A percentile compares a stretch with the other conserved stretches of the same genome.
These are phyloP conservation scores for Lodderomyces orthopsilosis DNA, from an alignment of 1,139 yeast species.

Conservation along the genomic window DNA sequence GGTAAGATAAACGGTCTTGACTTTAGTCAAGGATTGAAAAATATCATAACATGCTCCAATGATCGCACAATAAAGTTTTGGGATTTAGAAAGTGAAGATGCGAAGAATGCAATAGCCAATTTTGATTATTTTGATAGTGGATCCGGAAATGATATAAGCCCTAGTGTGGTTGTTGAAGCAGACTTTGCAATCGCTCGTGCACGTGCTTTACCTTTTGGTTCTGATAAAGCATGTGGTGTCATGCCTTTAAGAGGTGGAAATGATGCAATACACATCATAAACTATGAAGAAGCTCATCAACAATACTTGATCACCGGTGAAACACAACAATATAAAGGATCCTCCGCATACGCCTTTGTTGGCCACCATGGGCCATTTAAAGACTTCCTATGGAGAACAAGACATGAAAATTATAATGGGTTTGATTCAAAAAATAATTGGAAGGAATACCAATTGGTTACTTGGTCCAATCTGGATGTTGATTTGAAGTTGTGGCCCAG, in stretches of 20 bases:
- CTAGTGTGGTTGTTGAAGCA: slow-evolving; percentile 62
- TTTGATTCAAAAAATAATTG: slow-evolving; percentile 52
- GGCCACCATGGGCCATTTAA: slow-evolving; percentile 85
- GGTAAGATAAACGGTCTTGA: slow-evolving; percentile 89
- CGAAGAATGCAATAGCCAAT: slow-evolving; percentile 16
- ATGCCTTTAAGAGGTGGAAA: slow-evolving; percentile 90
- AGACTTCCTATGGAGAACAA: slow-evolving; percentile 83
- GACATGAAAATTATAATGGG: slow-evolving; percentile 39
- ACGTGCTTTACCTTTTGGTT: slow-evolving; percentile 83
- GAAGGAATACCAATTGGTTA: slow-evolving; percentile 82
- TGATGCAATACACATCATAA: slow-evolving; percentile 67
- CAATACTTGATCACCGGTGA: slow-evolving; percentile 24
- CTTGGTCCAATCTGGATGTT: slow-evolving; percentile 85
- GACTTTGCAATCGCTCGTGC: slow-evolving; percentile 89
- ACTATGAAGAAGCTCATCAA: slow-evolving; percentile 50
- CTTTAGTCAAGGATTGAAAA: slow-evolving; percentile 60
- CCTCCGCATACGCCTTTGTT: slow-evolving; percentile 60
- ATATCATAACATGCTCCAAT: slow-evolving; percentile 77
- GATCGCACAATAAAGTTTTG: slow-evolving; percentile 86
- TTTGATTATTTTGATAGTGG: slow-evolving; percentile 25
- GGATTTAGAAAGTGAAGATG: slow-evolving; percentile 51
- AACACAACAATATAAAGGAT: slow-evolving; percentile 27
- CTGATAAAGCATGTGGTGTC: slow-evolving; percentile 70
- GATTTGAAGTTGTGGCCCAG: slow-evolving; percentile 84
- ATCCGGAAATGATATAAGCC: slow-evolving; percentile 21